Conservation (phyloP, 2,329 filamentous ascomycete species). For the Nigrospora sphaerica region DNA sequence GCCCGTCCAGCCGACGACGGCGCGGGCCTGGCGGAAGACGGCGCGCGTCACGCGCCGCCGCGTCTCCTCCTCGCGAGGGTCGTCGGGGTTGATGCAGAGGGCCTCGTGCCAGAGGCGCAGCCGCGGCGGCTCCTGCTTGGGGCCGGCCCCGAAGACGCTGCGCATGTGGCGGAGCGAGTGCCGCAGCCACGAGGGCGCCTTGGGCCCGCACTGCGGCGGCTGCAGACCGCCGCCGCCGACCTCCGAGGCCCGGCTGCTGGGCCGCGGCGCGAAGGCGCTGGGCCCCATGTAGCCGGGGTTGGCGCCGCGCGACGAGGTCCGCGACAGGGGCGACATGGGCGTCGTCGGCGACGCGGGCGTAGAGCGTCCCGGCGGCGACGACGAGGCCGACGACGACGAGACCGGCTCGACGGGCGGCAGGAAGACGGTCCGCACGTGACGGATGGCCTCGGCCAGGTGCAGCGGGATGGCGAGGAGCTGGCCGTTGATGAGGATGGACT, state of each 20-base stretch:
- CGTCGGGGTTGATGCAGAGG: conserved; percentile 5
- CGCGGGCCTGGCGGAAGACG: conserved; percentile 1
- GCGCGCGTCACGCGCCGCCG: conserved; percentile 1
- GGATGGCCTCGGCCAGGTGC: conserved; percentile 4
- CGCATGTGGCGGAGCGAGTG: background rate
- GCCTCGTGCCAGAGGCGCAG: conserved; percentile 4
- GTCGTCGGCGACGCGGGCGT: background rate
- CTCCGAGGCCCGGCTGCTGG: no score
- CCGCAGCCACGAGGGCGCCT: conserved; percentile 1
- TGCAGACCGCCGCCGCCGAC: background rate
- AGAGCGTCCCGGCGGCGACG: background rate
- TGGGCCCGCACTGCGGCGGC: background rate
- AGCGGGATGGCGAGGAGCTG: background rate
- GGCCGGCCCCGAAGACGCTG: background rate
- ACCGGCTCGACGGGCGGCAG: background rate
- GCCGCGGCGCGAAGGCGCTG: no score
- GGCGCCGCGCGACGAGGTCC: no score
- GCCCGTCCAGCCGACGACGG: conserved; percentile 5
- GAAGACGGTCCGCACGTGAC: conserved; percentile 2
- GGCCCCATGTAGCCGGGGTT: no score
- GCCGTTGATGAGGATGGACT: conserved; percentile 2
- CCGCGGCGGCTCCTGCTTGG: background rate
- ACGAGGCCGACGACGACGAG: background rate
- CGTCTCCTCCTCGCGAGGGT: conserved; percentile 1
- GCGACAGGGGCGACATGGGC: no score